These are phyloP conservation scores for Rhizopogon vinicolor DNA, from an alignment of 768 basidiomycete species.

Conservation along the genomic window DNA sequence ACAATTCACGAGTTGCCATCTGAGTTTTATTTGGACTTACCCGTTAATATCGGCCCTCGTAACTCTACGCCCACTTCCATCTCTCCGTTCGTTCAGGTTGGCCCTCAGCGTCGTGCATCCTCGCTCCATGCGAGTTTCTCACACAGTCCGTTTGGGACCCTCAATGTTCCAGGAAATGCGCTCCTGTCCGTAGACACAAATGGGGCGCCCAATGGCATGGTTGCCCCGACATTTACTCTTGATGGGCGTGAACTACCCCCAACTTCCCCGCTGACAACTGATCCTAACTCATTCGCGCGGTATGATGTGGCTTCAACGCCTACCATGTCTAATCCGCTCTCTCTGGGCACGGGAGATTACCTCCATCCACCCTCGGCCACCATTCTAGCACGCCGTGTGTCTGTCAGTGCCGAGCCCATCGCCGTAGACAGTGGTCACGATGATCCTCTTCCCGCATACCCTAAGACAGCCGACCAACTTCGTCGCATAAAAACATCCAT, in stretches of 20 bases:
- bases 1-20: slow-evolving; percentile 47
- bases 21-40: slow-evolving; percentile 56
- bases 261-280: slow-evolving; percentile 52
- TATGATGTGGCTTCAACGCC: slow-evolving; percentile 44
- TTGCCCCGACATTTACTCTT: slow-evolving; percentile 54
- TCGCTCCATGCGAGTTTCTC: slow-evolving; percentile 45
- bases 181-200: slow-evolving; percentile 49
- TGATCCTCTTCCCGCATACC: slow-evolving; percentile 68
- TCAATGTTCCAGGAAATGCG: slow-evolving; percentile 81
- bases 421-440: slow-evolving; percentile 65
- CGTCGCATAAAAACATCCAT: slow-evolving; percentile 86
- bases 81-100: slow-evolving; percentile 54
- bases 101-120: slow-evolving; percentile 49
- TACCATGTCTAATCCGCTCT: slow-evolving; percentile 36
- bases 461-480: slow-evolving; percentile 81
- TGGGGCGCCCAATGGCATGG: slow-evolving; percentile 19
- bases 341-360: slow-evolving; percentile 51
- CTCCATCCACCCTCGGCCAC: slow-evolving; percentile 72
- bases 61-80: slow-evolving; percentile 35
- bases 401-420: slow-evolving; percentile 95
- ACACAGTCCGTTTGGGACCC: slow-evolving; percentile 70
- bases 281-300: slow-evolving; percentile 43
- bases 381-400: slow-evolving; percentile 86
- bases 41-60: slow-evolving; percentile 27
- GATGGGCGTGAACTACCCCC: slow-evolving; percentile 58